A percentile compares a stretch with the other conserved stretches of the same genome.
Evolutionary conservation across 257 asterid genomes (phyloP).

Genomic region (Ilex asprella): DNA sequence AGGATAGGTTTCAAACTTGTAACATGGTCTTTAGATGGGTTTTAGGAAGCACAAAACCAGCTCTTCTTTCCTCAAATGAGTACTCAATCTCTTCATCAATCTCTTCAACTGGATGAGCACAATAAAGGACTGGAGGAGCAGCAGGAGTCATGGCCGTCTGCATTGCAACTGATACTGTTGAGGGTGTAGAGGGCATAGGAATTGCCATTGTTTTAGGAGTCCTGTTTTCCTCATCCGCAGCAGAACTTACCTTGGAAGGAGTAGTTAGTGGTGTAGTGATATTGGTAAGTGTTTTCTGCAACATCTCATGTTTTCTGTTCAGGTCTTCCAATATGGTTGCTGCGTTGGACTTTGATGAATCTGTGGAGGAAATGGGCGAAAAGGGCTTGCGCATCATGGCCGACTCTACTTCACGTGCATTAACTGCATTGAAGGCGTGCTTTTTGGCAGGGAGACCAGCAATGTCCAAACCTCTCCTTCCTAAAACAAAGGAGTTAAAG

Average conservation of each 20-base stretch:
- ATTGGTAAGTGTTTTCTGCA: constrained; percentile 45
- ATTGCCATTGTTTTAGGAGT: constrained; percentile 49
- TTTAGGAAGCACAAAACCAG: constrained; percentile 54
- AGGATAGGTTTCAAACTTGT: constrained; percentile 19
- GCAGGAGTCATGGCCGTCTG: constrained; percentile 65
- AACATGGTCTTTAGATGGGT: constrained; percentile 26
- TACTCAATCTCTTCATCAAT: constrained; percentile 51
- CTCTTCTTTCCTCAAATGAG: constrained; percentile 81
- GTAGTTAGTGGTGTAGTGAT: constrained; percentile 40
- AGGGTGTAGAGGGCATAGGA: constrained; percentile 58
- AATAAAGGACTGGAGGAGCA: constrained; percentile 12
- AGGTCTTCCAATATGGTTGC: constrained; percentile 54
- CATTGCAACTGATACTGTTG: constrained; percentile 62
- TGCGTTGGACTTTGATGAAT: constrained; percentile 56
- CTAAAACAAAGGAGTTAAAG: neutral
- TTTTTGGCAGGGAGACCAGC: neutral
- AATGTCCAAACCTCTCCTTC: constrained; percentile 1
- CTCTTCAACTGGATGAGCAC: constrained; percentile 28
- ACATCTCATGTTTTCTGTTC: constrained; percentile 50
- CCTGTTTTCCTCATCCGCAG: constrained; percentile 55
- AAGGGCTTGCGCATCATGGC: constrained; percentile 68
- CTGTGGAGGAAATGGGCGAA: constrained; percentile 82
- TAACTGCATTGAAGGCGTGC: constrained; percentile 2
- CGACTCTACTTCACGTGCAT: constrained; percentile 44
- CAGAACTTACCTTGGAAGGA: constrained; percentile 48